These are phyloP conservation scores for Xylaria sp. DNA, from an alignment of 2,329 filamentous ascomycete species.

Conservation along the genomic window DNA sequence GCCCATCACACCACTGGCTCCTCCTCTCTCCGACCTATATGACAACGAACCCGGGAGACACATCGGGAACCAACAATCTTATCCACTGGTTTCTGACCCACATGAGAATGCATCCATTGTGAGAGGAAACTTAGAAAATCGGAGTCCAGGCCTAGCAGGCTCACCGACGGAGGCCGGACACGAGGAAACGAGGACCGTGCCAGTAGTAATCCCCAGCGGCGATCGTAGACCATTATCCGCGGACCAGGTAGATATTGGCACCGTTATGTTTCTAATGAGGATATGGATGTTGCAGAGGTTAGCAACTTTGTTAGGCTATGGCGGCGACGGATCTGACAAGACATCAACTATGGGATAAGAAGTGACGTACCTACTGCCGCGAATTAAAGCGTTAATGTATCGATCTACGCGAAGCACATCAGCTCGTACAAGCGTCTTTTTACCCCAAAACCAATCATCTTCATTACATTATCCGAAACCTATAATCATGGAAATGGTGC, in stretches of 20 bases:
- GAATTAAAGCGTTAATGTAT: neutral
- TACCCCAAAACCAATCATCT: too few species aligned
- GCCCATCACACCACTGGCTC: conserved; percentile 19
- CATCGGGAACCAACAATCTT: neutral
- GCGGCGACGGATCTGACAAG: conserved; percentile 11
- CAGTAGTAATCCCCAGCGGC: neutral
- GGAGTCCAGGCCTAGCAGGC: neutral
- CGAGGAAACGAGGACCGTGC: neutral
- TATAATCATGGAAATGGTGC: neutral
- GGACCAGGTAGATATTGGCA: conserved; percentile 33
- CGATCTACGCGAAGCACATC: neutral
- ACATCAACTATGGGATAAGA: conserved; percentile 8
- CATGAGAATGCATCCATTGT: neutral
- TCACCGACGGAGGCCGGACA: conserved; percentile 8
- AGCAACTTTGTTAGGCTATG: conserved; percentile 33
- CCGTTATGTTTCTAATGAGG: conserved; percentile 36
- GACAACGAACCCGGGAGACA: neutral
- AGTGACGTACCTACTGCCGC: neutral
- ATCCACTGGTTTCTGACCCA: neutral
- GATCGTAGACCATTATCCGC: conserved; percentile 12
- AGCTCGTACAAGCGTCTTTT: neutral
- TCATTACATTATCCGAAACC: too few species aligned
- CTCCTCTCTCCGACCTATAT: neutral
- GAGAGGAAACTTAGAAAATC: conserved; percentile 15
- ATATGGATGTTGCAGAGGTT: conserved; percentile 38